Evolutionary conservation across 257 asterid species (phyloP).

Genomic region (Jacaranda copaia): DNA sequence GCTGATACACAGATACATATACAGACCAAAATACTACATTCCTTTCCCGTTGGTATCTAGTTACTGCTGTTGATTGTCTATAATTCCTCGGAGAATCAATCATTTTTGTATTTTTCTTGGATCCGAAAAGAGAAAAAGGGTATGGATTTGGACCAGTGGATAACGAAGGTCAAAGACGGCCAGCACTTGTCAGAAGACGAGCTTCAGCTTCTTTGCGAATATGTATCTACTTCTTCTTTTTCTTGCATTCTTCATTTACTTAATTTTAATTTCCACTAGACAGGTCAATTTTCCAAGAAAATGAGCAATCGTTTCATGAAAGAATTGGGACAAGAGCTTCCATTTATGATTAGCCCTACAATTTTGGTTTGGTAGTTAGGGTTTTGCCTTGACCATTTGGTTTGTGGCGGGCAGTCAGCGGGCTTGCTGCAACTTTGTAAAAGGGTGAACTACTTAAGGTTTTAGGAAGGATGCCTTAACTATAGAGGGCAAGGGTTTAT

Average conservation of each 20-base stretch:
- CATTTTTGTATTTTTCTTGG: not conserved
- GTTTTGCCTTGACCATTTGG: slow-evolving; percentile 40
- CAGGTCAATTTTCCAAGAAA: slow-evolving; percentile 21
- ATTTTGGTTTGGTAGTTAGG: slow-evolving; percentile 38
- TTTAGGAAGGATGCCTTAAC: not conserved
- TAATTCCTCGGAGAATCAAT: slow-evolving; percentile 22
- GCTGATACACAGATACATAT: not conserved
- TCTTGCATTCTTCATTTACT: not conserved
- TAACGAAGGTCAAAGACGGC: slow-evolving; percentile 92
- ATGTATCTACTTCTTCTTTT: slow-evolving; percentile 53
- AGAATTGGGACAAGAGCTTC: not conserved
- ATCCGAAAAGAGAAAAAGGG: slow-evolving; percentile 30
- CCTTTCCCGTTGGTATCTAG: not conserved
- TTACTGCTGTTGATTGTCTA: slow-evolving; percentile 26
- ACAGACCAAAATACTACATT: not conserved
- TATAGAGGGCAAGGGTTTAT: slow-evolving; percentile 24
- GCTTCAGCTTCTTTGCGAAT: slow-evolving; percentile 99
- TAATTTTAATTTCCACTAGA: slow-evolving; percentile 10
- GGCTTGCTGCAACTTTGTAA: slow-evolving; percentile 6
- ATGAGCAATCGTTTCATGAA: not conserved
- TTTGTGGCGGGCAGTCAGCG: slow-evolving; percentile 6
- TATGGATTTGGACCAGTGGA: slow-evolving; percentile 99
- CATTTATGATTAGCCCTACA: not conserved
- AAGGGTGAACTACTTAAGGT: slow-evolving; percentile 12
- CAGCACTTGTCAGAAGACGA: slow-evolving; percentile 98